These are phyloP conservation scores for Mortierella sp. DNA, from an alignment of 371 early-diverging fungal species.

Conservation along the genomic window DNA sequence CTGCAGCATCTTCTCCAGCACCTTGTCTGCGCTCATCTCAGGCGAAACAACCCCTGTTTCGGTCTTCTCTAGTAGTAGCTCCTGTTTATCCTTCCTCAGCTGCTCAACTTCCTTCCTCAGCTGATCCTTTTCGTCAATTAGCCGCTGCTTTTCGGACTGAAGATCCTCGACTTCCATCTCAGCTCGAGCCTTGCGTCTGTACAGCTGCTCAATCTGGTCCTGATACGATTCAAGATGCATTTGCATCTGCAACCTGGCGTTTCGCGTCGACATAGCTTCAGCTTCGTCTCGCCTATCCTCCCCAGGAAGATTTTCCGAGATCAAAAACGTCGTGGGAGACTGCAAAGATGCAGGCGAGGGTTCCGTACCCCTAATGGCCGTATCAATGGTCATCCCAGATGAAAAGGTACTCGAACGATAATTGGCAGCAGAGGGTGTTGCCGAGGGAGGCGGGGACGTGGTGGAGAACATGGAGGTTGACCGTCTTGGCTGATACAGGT, in stretches of 20 bases:
- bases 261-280: neutral
- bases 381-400: neutral
- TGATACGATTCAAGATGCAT: slow-evolving; percentile 16
- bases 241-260: slow-evolving; percentile 8
- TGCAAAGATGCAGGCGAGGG: neutral
- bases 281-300: neutral
- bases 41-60: neutral
- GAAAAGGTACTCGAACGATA: no score
- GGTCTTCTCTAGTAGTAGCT: slow-evolving; percentile 1
- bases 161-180: slow-evolving; percentile 40
- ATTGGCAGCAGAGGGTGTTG: neutral
- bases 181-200: slow-evolving; percentile 26
- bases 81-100: slow-evolving; percentile 15
- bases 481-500: slow-evolving; percentile 36
- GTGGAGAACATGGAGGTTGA: slow-evolving; percentile 9
- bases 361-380: neutral
- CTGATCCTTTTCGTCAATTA: slow-evolving; percentile 12
- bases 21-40: neutral
- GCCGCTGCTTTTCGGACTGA: slow-evolving; percentile 13
- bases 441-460: neutral
- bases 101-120: slow-evolving; percentile 17
- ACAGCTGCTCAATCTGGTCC: slow-evolving; percentile 38
- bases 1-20: slow-evolving; percentile 25
- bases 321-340: neutral
- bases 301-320: neutral